Base-by-base conservation (phyloP, 2,329 filamentous ascomycete species). In the Amesomyces nigricolor region DNA sequence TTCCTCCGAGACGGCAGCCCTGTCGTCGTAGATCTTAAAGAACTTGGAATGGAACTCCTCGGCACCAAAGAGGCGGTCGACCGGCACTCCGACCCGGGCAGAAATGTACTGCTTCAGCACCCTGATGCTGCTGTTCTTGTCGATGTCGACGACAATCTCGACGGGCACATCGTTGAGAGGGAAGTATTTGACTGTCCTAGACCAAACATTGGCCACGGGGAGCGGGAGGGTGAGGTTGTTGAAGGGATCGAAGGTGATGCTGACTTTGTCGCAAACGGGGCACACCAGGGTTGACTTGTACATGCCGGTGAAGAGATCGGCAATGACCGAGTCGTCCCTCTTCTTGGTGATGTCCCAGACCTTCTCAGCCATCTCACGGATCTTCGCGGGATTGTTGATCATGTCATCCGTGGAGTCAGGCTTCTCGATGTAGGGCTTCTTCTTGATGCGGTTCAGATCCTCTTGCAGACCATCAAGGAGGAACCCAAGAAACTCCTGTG, bases 221-320 rank as follows among this genome's bases (percentile, higher is more conserved):
- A 99, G 75, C 55, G 95, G 94, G 22, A 99, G 75, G 0, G 94
- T 96, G 57, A 99, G 74, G 62, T 95, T 94, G 70, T 91, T 96
- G 77, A 95, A 99, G 0, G 94, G 94, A 68, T 99, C 94, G 67
- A 99, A 99, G 0, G 94, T 97, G 65, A 99, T 96, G 80, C 91
- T 96, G 71, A 97, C 88, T 73, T 97, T 99, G 63, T 87, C 81
- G 70, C 94, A 99, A 7, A 80, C 81, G 0, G 94, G 94, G 67
- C 94, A 99, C 60, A 94, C 87, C 60, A 99, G 81, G 0, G 92
- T 97, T 44, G 95, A 97, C 74, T 97, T 96, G 80, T 97, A 99
- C 80, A 97, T 90, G 60, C 94, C 94, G 19, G 90, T 95, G 70
- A 99, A 99, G 10, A 99, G 78, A 68, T 99, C 94, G 55, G 90